Evolutionary conservation across 2,329 filamentous ascomycete species (phyloP), one percentile per base, ranked within the genome.

Genomic region (Phialophora chinensis): DNA sequence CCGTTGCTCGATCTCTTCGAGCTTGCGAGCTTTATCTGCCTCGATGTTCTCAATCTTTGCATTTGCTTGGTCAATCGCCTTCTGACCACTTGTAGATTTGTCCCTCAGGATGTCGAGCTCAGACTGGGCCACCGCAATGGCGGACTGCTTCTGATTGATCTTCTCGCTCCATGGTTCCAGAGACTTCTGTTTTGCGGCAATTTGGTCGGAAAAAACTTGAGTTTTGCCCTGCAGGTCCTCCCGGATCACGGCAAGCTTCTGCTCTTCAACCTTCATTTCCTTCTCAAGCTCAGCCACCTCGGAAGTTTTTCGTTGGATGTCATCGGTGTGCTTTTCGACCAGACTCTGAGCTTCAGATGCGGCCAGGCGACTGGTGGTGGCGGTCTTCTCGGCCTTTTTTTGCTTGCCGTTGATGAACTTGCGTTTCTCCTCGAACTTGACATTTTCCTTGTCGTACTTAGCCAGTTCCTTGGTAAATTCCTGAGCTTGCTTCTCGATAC

Each of bases 391-490:
- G 14, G 97, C 85, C 80, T 99, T 99, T 82, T 95, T 97, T 73
- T 91, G 90, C 81, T 99, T 99, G 74, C 90, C 90, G 1, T 86
- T 83, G 71, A 99, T 81, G 78, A 98, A 98, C 77, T 99, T 99
- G 77, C 90, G 90, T 83, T 98, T 98, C 79, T 99, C 96, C 71
- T 98, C 94, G 72, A 96, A 93, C 76, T 99, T 99, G 79, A 99
- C 95, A 25, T 90, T 89, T 75, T 98, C 95, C 76, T 98, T 97
- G 75, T 99, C 96, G 69, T 96, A 93, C 75, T 93, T 94, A 53
- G 92, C 89, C 80, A 95, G 89, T 76, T 98, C 92, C 76, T 97
- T 97, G 67, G 90, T 81, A 62, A 97, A 84, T 29, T 83, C 84
- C 72, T 97, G 91, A 0, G 90, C 89, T 60, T 91, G 86, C 78